Conservation (phyloP, 2,329 filamentous ascomycete species). For the Trichoderma semiorbis region DNA sequence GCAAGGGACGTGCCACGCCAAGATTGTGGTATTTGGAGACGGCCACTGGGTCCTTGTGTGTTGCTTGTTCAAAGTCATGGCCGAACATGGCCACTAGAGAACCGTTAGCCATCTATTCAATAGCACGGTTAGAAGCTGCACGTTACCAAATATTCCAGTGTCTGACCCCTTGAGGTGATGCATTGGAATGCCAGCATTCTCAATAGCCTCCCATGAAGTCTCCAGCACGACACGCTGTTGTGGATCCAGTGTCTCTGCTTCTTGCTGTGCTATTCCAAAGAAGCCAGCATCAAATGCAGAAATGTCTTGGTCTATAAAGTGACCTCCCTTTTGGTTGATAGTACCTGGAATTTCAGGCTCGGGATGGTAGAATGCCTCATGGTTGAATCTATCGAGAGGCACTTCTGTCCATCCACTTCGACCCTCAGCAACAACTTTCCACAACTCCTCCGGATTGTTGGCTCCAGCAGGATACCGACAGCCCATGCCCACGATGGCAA, state of each 20-base stretch:
- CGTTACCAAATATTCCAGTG: slow-evolving; percentile 40
- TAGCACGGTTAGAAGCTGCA: slow-evolving; percentile 32
- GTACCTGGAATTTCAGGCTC: slow-evolving; percentile 33
- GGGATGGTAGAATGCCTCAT: slow-evolving; percentile 42
- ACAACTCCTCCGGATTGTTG: slow-evolving; percentile 33
- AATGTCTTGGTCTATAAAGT: slow-evolving; percentile 35
- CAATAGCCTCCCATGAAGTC: slow-evolving; percentile 39
- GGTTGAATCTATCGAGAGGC: slow-evolving; percentile 38
- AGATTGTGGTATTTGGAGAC: slow-evolving; percentile 39
- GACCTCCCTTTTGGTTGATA: background rate
- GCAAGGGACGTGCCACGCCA: slow-evolving; percentile 36
- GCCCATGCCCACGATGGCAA: slow-evolving; percentile 38
- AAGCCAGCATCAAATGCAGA: slow-evolving; percentile 39
- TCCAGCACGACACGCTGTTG: slow-evolving; percentile 33
- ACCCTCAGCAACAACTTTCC: slow-evolving; percentile 36
- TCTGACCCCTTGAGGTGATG: slow-evolving; percentile 25
- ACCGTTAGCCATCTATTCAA: slow-evolving; percentile 27
- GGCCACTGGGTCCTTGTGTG: slow-evolving; percentile 20
- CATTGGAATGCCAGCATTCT: slow-evolving; percentile 32
- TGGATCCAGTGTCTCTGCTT: slow-evolving; percentile 20
- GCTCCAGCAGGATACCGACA: slow-evolving; percentile 42
- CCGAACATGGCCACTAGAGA: slow-evolving; percentile 19
- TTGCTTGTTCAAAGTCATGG: background rate
- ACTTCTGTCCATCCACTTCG: slow-evolving; percentile 37
- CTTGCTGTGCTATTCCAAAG: slow-evolving; percentile 23